Conservation (phyloP, 78 protist species). For the Dictyostelium capitatum region DNA sequence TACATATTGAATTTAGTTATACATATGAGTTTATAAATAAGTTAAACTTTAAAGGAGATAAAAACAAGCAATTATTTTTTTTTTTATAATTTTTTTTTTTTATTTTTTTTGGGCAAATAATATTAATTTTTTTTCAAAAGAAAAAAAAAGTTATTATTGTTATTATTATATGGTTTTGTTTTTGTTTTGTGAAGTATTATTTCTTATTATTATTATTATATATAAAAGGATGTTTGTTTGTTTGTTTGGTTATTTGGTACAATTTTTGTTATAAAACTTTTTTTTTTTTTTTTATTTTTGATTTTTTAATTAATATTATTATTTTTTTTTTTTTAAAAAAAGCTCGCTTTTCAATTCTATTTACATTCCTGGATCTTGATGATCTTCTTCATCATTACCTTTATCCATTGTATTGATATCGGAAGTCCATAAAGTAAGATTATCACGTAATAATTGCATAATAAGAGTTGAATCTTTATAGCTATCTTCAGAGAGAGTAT, state of each 20-base stretch:
- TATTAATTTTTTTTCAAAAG: too few species aligned
- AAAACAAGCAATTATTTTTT: too few species aligned
- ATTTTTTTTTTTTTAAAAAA: neutral
- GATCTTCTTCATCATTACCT: conserved; percentile 3
- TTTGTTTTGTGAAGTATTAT: too few species aligned
- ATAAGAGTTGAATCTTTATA: conserved; percentile 98
- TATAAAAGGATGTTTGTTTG: too few species aligned
- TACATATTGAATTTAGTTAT: too few species aligned
- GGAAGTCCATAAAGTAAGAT: conserved; percentile 98
- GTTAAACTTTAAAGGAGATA: too few species aligned
- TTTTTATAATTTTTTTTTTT: too few species aligned
- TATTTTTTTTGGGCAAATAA: too few species aligned
- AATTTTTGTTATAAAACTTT: neutral
- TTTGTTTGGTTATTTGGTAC: neutral
- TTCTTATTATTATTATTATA: too few species aligned
- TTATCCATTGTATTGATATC: conserved; percentile 11
- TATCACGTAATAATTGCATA: conserved; percentile 98
- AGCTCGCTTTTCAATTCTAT: neutral
- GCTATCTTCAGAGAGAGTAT: conserved; percentile 96
- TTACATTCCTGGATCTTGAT: conserved; percentile 29
- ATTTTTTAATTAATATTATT: neutral
- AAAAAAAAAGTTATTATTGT: too few species aligned
- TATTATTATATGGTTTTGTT: too few species aligned
- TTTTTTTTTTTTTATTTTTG: conserved; percentile 10
- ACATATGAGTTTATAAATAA: too few species aligned